Percentiles rank a stretch among this genome's conserved stretches.
These are phyloP conservation scores for Chenopodium berlandieri DNA, from an alignment of 148 eudicot species.

Conservation along the genomic window DNA sequence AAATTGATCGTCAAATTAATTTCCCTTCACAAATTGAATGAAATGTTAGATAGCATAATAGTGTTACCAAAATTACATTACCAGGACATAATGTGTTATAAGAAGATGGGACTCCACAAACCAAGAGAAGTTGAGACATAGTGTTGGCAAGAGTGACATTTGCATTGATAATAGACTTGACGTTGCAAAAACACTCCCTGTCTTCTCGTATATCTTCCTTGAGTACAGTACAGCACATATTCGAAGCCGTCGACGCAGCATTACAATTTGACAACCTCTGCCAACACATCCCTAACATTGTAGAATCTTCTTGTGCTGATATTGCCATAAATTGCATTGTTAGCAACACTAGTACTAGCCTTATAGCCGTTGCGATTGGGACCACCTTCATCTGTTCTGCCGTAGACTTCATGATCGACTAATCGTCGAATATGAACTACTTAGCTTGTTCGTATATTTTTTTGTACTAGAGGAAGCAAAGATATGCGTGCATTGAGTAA, in stretches of 20 bases:
- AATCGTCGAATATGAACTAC: not conserved
- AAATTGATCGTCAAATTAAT: too few species aligned
- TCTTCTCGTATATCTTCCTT: not conserved
- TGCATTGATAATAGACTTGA: not conserved
- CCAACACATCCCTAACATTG: not conserved
- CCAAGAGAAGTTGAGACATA: not conserved
- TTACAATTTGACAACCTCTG: not conserved
- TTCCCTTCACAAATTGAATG: too few species aligned
- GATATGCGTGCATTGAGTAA: not conserved
- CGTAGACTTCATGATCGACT: not conserved
- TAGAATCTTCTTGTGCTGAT: not conserved
- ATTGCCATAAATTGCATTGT: not conserved
- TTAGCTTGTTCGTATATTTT: not conserved
- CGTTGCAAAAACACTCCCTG: slow-evolving; percentile 8
- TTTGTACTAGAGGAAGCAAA: not conserved
- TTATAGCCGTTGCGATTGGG: not conserved
- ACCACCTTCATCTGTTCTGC: not conserved
- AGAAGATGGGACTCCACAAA: not conserved
- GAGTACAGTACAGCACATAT: not conserved
- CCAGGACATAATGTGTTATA: slow-evolving; percentile 1
- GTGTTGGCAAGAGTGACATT: not conserved
- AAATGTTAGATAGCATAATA: not conserved
- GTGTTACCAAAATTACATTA: not conserved
- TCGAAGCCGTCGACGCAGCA: not conserved
- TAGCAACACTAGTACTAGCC: not conserved